Conservation (phyloP, 345 rosid species). For the Eutrema yunnanense region DNA sequence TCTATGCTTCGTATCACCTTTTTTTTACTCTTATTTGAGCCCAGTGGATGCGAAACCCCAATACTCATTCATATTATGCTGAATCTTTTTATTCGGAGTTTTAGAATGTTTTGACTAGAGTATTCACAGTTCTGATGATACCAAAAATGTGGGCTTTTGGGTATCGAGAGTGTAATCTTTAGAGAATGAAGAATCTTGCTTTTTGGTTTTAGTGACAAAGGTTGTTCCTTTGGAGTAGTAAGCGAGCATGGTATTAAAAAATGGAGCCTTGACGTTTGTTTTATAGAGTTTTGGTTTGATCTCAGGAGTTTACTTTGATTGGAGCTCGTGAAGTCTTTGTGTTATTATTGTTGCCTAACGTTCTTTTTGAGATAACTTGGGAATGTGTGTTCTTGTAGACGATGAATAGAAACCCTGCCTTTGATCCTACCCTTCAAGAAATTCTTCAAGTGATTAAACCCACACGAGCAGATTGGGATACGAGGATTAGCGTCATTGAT, state of each 20-base stretch:
- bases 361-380: constrained; percentile 1
- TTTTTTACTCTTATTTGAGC: background rate
- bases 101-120: background rate
- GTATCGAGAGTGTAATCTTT: background rate
- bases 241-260: background rate
- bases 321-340: background rate
- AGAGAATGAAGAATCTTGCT: background rate
- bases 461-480: constrained; percentile 43
- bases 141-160: background rate
- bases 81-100: background rate
- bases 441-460: constrained; percentile 60
- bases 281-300: background rate
- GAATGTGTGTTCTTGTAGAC: constrained; percentile 16
- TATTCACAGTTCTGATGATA: background rate
- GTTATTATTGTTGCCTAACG: background rate
- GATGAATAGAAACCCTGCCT: constrained; percentile 38
- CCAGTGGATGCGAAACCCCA: background rate
- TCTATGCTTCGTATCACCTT: background rate
- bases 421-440: constrained; percentile 52
- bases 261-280: background rate
- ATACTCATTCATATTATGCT: background rate
- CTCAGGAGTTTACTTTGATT: constrained; percentile 1
- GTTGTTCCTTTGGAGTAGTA: constrained; percentile 13
- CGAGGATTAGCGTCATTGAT: constrained; percentile 39
- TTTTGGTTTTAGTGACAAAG: constrained; percentile 13